phyloP scores from a whole-genome alignment of 2,329 filamentous ascomycete genomes.

The Microthyrium microscopicum region DNA sequence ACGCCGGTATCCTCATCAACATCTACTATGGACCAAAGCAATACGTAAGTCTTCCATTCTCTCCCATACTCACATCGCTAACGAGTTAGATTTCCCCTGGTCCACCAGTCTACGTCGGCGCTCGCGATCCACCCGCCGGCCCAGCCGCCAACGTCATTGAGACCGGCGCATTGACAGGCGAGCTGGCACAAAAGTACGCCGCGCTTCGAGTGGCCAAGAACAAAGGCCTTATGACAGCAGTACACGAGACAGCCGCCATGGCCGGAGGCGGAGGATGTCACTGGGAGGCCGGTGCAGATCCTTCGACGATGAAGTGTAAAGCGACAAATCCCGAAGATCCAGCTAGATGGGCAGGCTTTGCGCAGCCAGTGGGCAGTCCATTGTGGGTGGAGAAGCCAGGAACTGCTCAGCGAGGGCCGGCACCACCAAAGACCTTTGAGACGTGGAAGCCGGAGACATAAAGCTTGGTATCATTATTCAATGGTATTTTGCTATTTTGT shows the following conservation, averaged over 20 bases:
- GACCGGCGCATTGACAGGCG: constrained; percentile 1
- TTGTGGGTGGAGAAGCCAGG: neutral
- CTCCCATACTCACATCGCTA: neutral
- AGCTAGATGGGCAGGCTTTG: constrained; percentile 1
- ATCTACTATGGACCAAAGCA: neutral
- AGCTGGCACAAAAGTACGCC: neutral
- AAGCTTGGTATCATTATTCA: too few species aligned
- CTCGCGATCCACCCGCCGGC: neutral
- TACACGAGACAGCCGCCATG: neutral
- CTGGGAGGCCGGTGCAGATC: constrained; percentile 1
- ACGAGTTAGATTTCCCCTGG: constrained; percentile 4
- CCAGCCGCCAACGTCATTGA: constrained; percentile 1
- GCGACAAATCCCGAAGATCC: neutral
- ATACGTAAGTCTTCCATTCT: neutral
- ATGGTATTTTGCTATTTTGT: too few species aligned
- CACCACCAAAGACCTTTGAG: neutral
- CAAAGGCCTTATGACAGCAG: neutral
- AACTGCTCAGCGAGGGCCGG: neutral
- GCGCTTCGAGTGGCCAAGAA: neutral
- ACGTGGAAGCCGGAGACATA: too few species aligned
- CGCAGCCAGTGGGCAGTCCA: constrained; percentile 2
- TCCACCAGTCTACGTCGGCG: neutral
- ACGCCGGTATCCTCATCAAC: constrained; percentile 5
- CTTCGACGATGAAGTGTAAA: neutral
- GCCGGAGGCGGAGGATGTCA: neutral